phyloP scores from a whole-genome alignment of 1,284 basidiomycete species.

The Gymnopus androsaceus region DNA sequence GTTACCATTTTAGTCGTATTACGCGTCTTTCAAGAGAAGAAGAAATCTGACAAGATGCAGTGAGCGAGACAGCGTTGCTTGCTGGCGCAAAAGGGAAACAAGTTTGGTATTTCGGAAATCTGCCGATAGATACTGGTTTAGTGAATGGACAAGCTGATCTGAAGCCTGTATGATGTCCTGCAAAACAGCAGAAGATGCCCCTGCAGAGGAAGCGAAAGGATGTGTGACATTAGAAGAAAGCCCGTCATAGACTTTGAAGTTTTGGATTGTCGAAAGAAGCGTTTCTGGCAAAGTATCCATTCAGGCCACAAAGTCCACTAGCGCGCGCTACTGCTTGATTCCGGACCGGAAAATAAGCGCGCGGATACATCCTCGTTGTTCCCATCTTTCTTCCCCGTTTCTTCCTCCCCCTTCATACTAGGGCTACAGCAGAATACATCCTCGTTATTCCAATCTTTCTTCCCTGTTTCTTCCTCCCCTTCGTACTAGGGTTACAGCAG shows the following conservation, averaged over 20 bases:
- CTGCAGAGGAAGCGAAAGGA: slow-evolving; percentile 49
- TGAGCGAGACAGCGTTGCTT: slow-evolving; percentile 51
- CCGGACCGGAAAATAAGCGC: neutral
- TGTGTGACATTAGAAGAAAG: slow-evolving; percentile 43
- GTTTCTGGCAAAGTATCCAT: slow-evolving; percentile 25
- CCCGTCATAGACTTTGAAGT: slow-evolving; percentile 37
- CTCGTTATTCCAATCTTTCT: no score
- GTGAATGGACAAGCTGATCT: slow-evolving; percentile 52
- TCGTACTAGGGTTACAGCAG: neutral
- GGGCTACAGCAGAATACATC: no score
- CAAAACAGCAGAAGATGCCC: slow-evolving; percentile 44
- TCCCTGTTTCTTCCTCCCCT: neutral
- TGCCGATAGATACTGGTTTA: slow-evolving; percentile 49
- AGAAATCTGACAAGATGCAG: slow-evolving; percentile 47
- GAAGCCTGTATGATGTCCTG: slow-evolving; percentile 53
- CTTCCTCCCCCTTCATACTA: no score
- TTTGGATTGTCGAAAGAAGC: slow-evolving; percentile 47
- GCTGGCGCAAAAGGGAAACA: slow-evolving; percentile 65
- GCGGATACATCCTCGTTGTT: no score
- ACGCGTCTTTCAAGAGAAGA: slow-evolving; percentile 10
- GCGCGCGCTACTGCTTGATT: no score
- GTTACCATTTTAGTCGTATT: slow-evolving; percentile 23
- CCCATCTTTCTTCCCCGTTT: no score
- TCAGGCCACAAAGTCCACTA: neutral
- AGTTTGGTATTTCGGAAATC: slow-evolving; percentile 63